Percentiles rank a stretch among this genome's conserved stretches.
Evolutionary conservation across 352 stramenopile genomes (phyloP).

Genomic region (Pythium biforme): DNA sequence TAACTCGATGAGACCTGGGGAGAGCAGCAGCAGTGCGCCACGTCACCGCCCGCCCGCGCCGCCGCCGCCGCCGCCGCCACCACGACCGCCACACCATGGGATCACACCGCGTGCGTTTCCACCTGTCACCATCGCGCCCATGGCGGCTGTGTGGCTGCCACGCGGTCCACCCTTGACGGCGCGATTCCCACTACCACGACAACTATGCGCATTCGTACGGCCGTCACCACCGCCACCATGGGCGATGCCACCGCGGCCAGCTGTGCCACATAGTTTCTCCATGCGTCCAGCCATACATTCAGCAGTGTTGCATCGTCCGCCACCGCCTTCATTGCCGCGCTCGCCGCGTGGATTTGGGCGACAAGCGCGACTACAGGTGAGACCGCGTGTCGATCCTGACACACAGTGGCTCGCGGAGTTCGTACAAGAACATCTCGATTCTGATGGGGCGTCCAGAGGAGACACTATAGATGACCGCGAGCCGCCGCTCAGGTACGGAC

Average conservation of each 20-base stretch:
- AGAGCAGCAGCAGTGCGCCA: not conserved
- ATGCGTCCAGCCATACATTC: not conserved
- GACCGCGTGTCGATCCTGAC: not conserved
- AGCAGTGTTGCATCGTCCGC: not conserved
- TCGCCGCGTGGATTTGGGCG: not conserved
- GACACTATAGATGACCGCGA: not conserved
- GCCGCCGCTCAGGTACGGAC: conserved; percentile 1
- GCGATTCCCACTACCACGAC: not conserved
- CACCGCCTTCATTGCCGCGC: not conserved
- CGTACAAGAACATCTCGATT: conserved; percentile 1
- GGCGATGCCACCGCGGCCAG: not conserved
- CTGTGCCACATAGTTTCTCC: not conserved
- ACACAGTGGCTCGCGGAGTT: conserved; percentile 13
- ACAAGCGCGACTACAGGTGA: not conserved
- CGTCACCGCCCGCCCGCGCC: not conserved
- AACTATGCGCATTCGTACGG: not conserved
- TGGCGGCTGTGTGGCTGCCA: not conserved
- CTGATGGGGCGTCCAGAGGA: not conserved
- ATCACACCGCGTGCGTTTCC: not conserved
- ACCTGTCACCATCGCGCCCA: not conserved
- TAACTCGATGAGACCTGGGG: not conserved
- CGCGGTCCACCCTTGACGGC: not conserved
- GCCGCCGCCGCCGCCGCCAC: conserved; percentile 5
- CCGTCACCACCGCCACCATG: not conserved
- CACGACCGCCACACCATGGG: not conserved